Evolutionary conservation across 306 rosid species (phyloP).

Genomic region (Mimosa bimucronata): DNA sequence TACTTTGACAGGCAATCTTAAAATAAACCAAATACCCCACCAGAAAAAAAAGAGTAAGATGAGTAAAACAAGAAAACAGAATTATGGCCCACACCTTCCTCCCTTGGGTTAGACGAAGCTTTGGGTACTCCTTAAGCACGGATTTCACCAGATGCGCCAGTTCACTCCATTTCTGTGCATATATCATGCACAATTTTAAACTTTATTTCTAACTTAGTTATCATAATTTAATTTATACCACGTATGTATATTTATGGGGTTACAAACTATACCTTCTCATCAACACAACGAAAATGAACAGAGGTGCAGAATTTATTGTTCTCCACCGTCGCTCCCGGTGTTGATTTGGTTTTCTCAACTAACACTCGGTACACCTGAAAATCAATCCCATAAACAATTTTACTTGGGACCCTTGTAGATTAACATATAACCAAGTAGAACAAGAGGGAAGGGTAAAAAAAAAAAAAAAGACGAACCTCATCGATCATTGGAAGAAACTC

Average conservation of each 20-base stretch:
- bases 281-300: slow-evolving; percentile 93
- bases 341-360: slow-evolving; percentile 71
- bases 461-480: slow-evolving; percentile 49
- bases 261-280: slow-evolving; percentile 88
- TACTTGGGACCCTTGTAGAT: neutral
- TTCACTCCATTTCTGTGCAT: slow-evolving; percentile 79
- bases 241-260: neutral
- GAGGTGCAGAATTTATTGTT: slow-evolving; percentile 84
- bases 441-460: neutral
- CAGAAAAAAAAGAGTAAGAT: slow-evolving; percentile 4
- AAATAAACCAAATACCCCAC: slow-evolving; percentile 29
- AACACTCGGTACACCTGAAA: slow-evolving; percentile 65
- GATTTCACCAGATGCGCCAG: slow-evolving; percentile 79
- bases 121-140: slow-evolving; percentile 78
- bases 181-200: slow-evolving; percentile 3
- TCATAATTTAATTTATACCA: neutral
- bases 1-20: slow-evolving; percentile 26
- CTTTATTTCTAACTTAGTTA: neutral
- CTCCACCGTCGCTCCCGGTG: slow-evolving; percentile 82
- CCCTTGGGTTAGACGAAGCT: slow-evolving; percentile 86
- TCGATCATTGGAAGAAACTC: slow-evolving; percentile 93
- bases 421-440: neutral
- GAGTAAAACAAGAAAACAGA: slow-evolving; percentile 28
- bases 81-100: slow-evolving; percentile 76
- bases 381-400: neutral